phyloP scores from a whole-genome alignment of 225 moss, liverwort and hornwort genomes.

The Neckera pumila region DNA sequence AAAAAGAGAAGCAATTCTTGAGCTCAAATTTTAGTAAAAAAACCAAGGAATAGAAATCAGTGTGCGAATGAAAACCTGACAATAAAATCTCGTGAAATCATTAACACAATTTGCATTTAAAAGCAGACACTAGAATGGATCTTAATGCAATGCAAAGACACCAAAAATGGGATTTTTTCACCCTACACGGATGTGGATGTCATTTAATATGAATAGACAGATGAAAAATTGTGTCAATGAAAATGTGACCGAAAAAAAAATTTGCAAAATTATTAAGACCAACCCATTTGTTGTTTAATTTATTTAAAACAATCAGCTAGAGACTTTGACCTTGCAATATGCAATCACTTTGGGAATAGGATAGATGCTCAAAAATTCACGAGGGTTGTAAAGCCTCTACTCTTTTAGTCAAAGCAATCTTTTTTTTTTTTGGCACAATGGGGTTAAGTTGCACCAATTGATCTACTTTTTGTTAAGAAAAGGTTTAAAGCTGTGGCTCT shows the following conservation, averaged over 20 bases:
- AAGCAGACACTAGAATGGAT: neutral
- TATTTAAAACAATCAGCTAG: neutral
- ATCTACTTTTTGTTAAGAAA: neutral
- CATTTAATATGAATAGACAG: fast-evolving
- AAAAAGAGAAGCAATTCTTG: no score
- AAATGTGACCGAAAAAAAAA: fast-evolving
- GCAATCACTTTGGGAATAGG: fast-evolving
- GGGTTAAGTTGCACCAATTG: neutral
- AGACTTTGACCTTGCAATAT: neutral
- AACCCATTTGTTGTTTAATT: neutral
- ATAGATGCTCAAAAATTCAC: fast-evolving
- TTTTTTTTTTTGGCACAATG: fast-evolving
- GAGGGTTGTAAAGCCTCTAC: fast-evolving
- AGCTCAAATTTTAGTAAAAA: fast-evolving
- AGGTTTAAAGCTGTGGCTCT: fast-evolving
- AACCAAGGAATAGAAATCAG: fast-evolving
- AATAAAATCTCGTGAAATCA: neutral
- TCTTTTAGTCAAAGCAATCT: fast-evolving
- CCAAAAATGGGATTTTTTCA: neutral
- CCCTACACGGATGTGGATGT: fast-evolving
- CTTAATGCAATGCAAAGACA: fast-evolving
- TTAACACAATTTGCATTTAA: neutral
- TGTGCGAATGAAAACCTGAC: fast-evolving
- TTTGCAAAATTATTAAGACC: neutral
- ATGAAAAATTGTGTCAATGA: neutral